These are phyloP conservation scores for Paramecium sonneborni DNA, from an alignment of 73 alveolate genomes.

Conservation along the genomic window DNA sequence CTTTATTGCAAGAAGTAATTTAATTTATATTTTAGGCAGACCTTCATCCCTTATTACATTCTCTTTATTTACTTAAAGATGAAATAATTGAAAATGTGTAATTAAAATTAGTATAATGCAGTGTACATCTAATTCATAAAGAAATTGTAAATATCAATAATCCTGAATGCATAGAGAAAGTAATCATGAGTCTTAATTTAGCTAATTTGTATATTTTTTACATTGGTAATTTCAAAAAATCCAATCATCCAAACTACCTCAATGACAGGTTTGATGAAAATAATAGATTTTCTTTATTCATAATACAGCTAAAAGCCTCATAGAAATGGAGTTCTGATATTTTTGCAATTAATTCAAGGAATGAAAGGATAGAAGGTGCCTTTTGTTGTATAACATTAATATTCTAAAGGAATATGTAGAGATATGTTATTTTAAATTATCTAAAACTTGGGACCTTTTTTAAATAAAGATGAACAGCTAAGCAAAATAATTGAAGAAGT, in stretches of 20 bases:
- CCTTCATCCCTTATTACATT: constrained; percentile 45
- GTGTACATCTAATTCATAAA: not conserved
- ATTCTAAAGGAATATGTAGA: constrained; percentile 31
- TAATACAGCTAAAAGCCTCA: not conserved
- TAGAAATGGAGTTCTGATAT: constrained; percentile 48
- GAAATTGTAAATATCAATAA: constrained; percentile 11
- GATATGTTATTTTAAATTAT: constrained; percentile 21
- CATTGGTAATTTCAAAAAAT: not conserved
- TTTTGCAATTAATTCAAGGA: constrained; percentile 15
- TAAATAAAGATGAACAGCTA: not conserved
- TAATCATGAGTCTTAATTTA: not conserved
- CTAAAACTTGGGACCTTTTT: not conserved
- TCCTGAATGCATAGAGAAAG: constrained; percentile 47
- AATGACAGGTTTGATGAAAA: constrained; percentile 27
- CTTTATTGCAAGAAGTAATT: not conserved
- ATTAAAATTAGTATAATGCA: constrained; percentile 24
- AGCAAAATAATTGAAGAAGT: constrained; percentile 18
- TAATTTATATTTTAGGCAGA: constrained; percentile 21
- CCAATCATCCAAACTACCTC: constrained; percentile 30
- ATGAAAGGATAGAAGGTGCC: not conserved
- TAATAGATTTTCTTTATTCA: not conserved
- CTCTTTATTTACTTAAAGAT: constrained; percentile 38
- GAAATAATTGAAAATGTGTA: not conserved
- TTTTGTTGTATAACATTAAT: constrained; percentile 7
- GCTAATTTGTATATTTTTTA: constrained; percentile 12